Evolutionary conservation across 352 stramenopile genomes (phyloP).

Genomic region (Phytopythium litorale): DNA sequence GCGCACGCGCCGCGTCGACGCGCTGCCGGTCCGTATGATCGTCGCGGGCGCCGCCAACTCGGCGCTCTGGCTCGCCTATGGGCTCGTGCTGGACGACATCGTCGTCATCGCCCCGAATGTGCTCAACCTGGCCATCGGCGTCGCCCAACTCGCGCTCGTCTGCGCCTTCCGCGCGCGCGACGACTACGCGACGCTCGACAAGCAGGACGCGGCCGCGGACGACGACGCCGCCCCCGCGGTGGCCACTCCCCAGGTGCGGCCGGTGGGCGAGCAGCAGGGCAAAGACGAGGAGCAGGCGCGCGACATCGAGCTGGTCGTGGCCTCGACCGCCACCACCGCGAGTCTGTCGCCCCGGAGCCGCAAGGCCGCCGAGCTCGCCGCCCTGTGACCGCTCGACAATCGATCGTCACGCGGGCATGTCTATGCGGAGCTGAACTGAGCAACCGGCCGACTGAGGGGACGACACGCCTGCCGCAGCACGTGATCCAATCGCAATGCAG

Average conservation of each 20-base stretch:
- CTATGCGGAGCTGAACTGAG: neutral
- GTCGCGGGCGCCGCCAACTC: slow-evolving; percentile 40
- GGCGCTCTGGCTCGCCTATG: slow-evolving; percentile 51
- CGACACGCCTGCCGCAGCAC: neutral
- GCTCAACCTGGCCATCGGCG: slow-evolving; percentile 52
- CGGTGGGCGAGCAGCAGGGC: neutral
- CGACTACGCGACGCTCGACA: slow-evolving; percentile 30
- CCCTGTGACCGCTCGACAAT: neutral
- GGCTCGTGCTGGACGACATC: slow-evolving; percentile 37
- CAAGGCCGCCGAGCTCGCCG: neutral
- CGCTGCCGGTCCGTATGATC: slow-evolving; percentile 51
- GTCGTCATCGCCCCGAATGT: slow-evolving; percentile 64
- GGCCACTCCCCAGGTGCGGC: neutral
- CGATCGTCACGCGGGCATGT: neutral
- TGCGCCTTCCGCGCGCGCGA: slow-evolving; percentile 18
- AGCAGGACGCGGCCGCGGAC: neutral
- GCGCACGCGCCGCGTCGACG: slow-evolving; percentile 30
- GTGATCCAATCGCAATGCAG: neutral
- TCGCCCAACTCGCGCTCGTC: slow-evolving; percentile 52
- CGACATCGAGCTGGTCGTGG: slow-evolving; percentile 1
- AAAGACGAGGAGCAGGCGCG: neutral
- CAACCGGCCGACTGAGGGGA: too few relatives aligned
- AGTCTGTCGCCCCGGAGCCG: slow-evolving; percentile 2
- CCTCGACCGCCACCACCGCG: neutral
- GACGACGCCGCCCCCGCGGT: neutral